Evolutionary conservation across 176 grass and related monocot genomes (phyloP).

Genomic region (Rhynchospora pubera): DNA sequence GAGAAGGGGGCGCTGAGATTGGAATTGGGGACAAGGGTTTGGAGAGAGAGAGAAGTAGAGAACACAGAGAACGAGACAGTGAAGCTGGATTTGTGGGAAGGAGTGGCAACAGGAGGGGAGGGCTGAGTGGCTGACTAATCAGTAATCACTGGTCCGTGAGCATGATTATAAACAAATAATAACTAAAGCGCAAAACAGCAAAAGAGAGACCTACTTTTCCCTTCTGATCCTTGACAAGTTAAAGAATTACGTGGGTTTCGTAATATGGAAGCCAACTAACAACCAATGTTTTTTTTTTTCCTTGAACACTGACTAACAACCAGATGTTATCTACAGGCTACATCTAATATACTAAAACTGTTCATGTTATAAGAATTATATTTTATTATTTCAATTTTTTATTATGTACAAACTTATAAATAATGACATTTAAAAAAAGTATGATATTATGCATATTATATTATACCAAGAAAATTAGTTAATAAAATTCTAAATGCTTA

Average conservation of each 20-base stretch:
- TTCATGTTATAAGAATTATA: background rate
- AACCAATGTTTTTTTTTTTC: too few relatives aligned
- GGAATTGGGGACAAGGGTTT: background rate
- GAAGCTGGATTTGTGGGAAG: conserved; percentile 17
- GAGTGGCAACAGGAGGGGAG: background rate
- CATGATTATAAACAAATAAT: conserved; percentile 13
- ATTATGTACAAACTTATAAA: background rate
- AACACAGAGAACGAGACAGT: background rate
- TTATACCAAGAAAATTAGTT: background rate
- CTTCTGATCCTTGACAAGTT: background rate
- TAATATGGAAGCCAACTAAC: background rate
- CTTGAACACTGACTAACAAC: too few relatives aligned
- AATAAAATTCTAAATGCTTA: background rate
- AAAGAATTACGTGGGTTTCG: background rate
- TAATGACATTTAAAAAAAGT: background rate
- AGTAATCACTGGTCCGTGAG: conserved; percentile 26
- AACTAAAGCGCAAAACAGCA: background rate
- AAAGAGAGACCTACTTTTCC: background rate
- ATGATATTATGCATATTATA: background rate
- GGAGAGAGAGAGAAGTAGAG: background rate
- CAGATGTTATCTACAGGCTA: background rate
- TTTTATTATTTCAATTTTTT: background rate
- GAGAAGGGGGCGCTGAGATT: background rate
- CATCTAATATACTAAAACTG: too few relatives aligned
- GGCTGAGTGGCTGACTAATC: conserved; percentile 13